A percentile compares a stretch with the other conserved stretches of the same genome.
Conservation (phyloP, 805 yeast genomes). For the Candida peoriensis region DNA sequence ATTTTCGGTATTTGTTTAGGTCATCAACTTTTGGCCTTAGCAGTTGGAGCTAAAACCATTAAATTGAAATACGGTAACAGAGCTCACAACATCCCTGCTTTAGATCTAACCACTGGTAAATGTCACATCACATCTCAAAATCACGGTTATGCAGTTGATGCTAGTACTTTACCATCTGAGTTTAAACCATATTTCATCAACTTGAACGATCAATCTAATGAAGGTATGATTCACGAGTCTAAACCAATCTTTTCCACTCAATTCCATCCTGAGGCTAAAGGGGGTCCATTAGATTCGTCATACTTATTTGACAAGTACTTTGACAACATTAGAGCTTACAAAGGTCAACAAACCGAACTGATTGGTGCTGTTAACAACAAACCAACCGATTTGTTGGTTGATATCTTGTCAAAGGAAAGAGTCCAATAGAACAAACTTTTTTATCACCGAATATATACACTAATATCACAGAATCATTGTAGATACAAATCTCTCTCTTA, state of each 20-base stretch:
- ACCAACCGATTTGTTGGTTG: constrained; percentile 48
- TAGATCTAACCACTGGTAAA: constrained; percentile 83
- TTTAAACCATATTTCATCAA: constrained; percentile 89
- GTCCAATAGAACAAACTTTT: constrained; percentile 45
- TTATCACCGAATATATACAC: too few species aligned
- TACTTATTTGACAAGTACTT: constrained; percentile 90
- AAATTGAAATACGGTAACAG: constrained; percentile 97
- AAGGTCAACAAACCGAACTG: constrained; percentile 35
- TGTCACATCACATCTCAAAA: constrained; percentile 98
- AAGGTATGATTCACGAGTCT: constrained; percentile 88
- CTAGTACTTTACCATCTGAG: constrained; percentile 62
- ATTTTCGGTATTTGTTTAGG: constrained; percentile 98
- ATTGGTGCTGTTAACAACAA: constrained; percentile 36
- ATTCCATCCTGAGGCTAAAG: constrained; percentile 99
- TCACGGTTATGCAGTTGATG: constrained; percentile 97
- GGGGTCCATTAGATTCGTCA: constrained; percentile 95
- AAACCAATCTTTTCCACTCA: constrained; percentile 95
- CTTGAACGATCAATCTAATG: constrained; percentile 93
- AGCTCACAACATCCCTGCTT: constrained; percentile 97
- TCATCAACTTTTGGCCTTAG: constrained; percentile 92
- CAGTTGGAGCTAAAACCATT: constrained; percentile 88
- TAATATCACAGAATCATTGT: too few species aligned
- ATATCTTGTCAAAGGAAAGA: constrained; percentile 61
- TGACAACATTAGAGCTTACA: constrained; percentile 57
- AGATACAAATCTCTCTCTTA: too few species aligned